These are phyloP conservation scores for Malus hybrid DNA, from an alignment of 331 rosid species.

Conservation along the genomic window DNA sequence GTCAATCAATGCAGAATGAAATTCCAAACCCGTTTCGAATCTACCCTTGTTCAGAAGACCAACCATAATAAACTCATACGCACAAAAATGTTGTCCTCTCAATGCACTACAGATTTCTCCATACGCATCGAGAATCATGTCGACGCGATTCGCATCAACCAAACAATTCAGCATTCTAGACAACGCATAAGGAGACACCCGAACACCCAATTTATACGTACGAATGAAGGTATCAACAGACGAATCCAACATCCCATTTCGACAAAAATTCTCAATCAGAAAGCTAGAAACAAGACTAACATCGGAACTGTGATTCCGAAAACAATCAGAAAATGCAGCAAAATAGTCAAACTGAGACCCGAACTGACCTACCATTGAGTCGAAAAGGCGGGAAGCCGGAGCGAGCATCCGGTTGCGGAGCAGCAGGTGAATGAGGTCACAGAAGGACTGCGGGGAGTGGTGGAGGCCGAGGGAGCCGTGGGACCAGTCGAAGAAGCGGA, in stretches of 20 bases:
- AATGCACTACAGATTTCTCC: constrained; percentile 4
- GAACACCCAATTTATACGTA: constrained; percentile 2
- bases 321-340: not conserved
- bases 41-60: too few species aligned
- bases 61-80: constrained; percentile 11
- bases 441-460: constrained; percentile 8
- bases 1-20: not conserved
- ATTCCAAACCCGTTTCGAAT: too few species aligned
- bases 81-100: not conserved
- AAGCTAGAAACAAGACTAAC: constrained; percentile 8
- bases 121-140: constrained; percentile 8
- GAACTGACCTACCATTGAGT: constrained; percentile 4
- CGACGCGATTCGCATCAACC: constrained; percentile 10
- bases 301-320: not conserved
- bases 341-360: not conserved
- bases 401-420: constrained; percentile 11
- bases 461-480: constrained; percentile 2
- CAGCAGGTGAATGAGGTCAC: constrained; percentile 9
- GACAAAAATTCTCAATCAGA: constrained; percentile 15
- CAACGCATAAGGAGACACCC: not conserved
- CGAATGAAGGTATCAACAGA: constrained; percentile 5
- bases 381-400: constrained; percentile 14
- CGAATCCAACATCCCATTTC: constrained; percentile 16
- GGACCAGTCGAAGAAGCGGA: constrained; percentile 18
- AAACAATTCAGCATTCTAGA: not conserved